phyloP scores from a whole-genome alignment of 129 eudicot species.

The Mikania micrantha region DNA sequence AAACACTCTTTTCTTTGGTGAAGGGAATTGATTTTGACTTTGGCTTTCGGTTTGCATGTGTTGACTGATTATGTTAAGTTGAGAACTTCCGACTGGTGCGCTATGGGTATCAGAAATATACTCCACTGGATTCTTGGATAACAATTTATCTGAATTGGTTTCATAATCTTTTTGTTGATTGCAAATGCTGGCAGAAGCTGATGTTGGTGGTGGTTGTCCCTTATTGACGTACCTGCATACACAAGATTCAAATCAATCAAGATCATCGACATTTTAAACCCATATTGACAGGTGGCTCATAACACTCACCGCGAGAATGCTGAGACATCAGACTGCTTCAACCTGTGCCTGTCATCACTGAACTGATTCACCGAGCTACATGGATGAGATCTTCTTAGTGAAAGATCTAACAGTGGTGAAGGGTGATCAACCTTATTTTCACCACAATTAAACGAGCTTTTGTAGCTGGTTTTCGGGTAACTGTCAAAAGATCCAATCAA shows the following conservation, averaged over 20 bases:
- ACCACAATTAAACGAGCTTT: constrained; percentile 31
- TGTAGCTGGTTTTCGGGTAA: constrained; percentile 41
- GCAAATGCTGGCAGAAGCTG: constrained; percentile 43
- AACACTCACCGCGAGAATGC: constrained; percentile 71
- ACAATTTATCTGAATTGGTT: constrained; percentile 37
- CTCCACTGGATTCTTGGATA: constrained; percentile 32
- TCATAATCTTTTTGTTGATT: constrained; percentile 50
- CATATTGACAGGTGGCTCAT: background rate
- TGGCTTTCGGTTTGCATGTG: constrained; percentile 31
- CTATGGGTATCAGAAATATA: constrained; percentile 33
- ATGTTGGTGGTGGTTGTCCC: constrained; percentile 32
- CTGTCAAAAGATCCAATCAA: constrained; percentile 74
- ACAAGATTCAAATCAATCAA: constrained; percentile 18
- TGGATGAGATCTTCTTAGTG: constrained; percentile 62
- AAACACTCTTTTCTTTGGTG: constrained; percentile 36
- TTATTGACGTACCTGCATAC: constrained; percentile 49
- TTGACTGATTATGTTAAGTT: constrained; percentile 23
- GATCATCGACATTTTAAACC: background rate
- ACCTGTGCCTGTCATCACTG: constrained; percentile 39
- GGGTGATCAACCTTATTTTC: constrained; percentile 47
- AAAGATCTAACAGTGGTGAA: constrained; percentile 64
- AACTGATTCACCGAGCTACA: constrained; percentile 61
- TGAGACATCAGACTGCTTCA: constrained; percentile 79
- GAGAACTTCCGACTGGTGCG: constrained; percentile 19
- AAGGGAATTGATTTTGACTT: constrained; percentile 20